phyloP scores from a whole-genome alignment of 2,329 filamentous ascomycete genomes.

The Nemania diffusa region DNA sequence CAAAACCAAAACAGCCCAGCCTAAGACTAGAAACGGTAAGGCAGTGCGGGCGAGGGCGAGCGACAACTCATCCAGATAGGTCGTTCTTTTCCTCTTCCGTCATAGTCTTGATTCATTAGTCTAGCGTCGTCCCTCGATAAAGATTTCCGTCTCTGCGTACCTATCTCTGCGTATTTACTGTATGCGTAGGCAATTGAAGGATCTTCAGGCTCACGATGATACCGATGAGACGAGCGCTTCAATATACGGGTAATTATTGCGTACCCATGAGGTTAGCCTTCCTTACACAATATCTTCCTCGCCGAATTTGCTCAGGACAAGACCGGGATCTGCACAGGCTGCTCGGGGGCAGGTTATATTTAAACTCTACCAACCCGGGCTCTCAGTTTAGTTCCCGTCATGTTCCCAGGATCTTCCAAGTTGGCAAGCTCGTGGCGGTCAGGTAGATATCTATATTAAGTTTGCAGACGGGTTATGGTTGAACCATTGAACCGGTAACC shows the following conservation, averaged over 20 bases:
- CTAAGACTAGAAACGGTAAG: conserved; percentile 29
- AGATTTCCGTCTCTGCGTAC: background rate
- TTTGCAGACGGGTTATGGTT: background rate
- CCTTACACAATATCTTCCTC: background rate
- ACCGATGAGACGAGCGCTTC: background rate
- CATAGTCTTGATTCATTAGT: conserved; percentile 4
- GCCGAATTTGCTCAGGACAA: background rate
- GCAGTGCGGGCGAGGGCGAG: conserved; percentile 30
- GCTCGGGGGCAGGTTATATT: conserved; percentile 11
- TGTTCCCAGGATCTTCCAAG: conserved; percentile 31
- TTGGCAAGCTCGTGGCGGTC: background rate
- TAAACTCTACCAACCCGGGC: background rate
- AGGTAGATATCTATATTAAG: too few species aligned
- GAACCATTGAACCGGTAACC: conserved; percentile 11
- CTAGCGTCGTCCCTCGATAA: conserved; percentile 3
- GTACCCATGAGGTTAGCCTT: background rate
- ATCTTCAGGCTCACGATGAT: background rate
- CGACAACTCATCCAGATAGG: conserved; percentile 35
- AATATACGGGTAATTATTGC: background rate
- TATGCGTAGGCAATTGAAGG: conserved; percentile 6
- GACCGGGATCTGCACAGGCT: background rate
- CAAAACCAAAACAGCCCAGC: conserved; percentile 3
- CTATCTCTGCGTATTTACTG: too few species aligned
- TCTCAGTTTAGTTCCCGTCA: conserved; percentile 30
- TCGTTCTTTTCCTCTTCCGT: conserved; percentile 28